Conservation (phyloP, 768 basidiomycete species). For the Lyophyllum decastes region DNA sequence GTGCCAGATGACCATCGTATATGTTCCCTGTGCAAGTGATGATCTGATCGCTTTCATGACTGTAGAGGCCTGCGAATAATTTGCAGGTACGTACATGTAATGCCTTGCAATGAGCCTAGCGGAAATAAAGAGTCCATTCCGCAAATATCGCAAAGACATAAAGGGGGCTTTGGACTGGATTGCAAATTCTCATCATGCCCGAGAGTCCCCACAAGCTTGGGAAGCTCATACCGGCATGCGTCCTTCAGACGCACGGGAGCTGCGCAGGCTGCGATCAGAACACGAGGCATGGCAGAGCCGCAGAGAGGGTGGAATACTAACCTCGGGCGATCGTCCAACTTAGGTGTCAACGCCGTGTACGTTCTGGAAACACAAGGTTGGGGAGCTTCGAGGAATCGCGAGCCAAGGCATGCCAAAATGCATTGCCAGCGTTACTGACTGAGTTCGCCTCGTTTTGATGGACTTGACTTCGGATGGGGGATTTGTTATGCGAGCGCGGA, state of each 20-base stretch:
- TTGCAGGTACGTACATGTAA: not conserved
- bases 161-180: not conserved
- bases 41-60: not conserved
- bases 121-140: not conserved
- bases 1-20: not conserved
- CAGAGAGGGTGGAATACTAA: not conserved
- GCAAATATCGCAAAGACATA: not conserved
- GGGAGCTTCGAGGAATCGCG: not conserved
- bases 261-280: not conserved
- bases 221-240: not conserved
- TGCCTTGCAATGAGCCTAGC: not conserved
- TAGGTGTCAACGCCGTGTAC: not conserved
- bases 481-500: constrained; percentile 8
- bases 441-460: constrained; percentile 11
- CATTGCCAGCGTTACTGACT: not conserved
- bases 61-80: not conserved
- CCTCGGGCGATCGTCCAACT: not conserved
- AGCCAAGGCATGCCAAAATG: not conserved
- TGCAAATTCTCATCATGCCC: constrained; percentile 2
- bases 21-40: not conserved
- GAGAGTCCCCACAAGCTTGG: not conserved
- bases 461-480: constrained; percentile 3
- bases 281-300: constrained; percentile 3
- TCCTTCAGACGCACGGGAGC: not conserved
- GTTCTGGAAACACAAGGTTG: not conserved